Base-by-base conservation (phyloP, 2,329 filamentous ascomycete genomes). In the Xylaria sp. region DNA sequence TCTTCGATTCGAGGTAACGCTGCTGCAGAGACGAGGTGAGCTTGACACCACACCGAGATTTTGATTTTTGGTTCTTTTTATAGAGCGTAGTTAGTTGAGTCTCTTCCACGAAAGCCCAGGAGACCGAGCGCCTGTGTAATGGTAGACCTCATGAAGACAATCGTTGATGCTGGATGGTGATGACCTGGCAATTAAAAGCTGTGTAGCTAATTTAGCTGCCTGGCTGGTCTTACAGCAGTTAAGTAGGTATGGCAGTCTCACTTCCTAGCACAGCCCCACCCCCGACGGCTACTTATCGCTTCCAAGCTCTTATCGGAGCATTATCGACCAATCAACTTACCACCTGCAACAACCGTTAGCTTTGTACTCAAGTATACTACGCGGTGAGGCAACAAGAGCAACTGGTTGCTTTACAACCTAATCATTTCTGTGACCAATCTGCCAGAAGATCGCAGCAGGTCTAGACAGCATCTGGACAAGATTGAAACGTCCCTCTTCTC, bases 151-250 rank as follows among this genome's bases (percentile, higher is more conserved):
- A 15, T 46, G 41, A 46, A 46, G 18, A 23, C 0, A 23, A 28
- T 15, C 20, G 48, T 51, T 12, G 23, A 54, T 54, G 15, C 25
- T 32, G 50, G 5, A 28, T 9, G 41, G 41, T 4, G 18, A 15
- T 15, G 12, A 44, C 5, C 5, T 44, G 41, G 12, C 18, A 46
- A 46, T 46, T 7, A 46, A 18, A 18, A 28, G 28, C 37, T 25
- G n/a, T 48, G 10, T 12, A 62, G n/a, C n/a, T 56, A 63, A 63
- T 63, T 67, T 54, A 34, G 60, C 50, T 68, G 60, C 66, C 66
- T 68, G 8, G 28, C 15, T 54, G 28, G 34, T 56, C 52, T 56
- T 56, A 57, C 23, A 44, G 23, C 23, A 15, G 23, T 3, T 32
- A 9, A 4, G 41, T 44, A 9, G 13, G 41, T 44, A n/a, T 8